Evolutionary conservation across 306 rosid species (phyloP).

Genomic region (Heteromeles arbutifolia): DNA sequence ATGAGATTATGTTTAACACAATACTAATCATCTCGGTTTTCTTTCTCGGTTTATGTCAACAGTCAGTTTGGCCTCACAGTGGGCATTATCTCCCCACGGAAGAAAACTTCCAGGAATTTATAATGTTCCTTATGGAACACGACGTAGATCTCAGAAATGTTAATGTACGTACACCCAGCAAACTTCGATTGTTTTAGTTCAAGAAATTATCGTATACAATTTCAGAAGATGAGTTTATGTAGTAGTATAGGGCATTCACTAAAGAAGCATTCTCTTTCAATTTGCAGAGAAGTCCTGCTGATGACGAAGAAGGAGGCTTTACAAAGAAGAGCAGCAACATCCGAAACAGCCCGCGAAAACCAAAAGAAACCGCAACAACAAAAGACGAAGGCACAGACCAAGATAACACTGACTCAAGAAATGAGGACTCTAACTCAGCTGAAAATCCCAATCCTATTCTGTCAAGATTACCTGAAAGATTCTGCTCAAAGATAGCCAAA

Average conservation of each 20-base stretch:
- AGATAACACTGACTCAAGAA: slow-evolving; percentile 19
- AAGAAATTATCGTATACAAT: background rate
- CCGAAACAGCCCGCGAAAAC: slow-evolving; percentile 20
- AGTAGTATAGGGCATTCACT: background rate
- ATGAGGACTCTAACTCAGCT: slow-evolving; percentile 24
- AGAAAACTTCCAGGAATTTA: slow-evolving; percentile 66
- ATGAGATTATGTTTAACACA: background rate
- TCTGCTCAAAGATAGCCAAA: slow-evolving; percentile 41
- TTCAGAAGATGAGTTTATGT: background rate
- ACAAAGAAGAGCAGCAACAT: slow-evolving; percentile 15
- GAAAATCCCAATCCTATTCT: slow-evolving; percentile 16
- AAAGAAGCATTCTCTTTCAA: background rate
- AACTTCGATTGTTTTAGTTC: background rate
- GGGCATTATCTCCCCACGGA: slow-evolving; percentile 89
- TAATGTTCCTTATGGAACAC: slow-evolving; percentile 55
- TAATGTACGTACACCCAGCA: slow-evolving; percentile 45
- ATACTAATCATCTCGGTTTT: background rate
- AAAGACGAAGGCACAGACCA: slow-evolving; percentile 9
- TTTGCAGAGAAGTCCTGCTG: slow-evolving; percentile 51
- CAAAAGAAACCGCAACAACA: slow-evolving; percentile 12
- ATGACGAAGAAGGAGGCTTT: slow-evolving; percentile 40
- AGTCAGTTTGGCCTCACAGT: slow-evolving; percentile 94
- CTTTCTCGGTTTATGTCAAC: slow-evolving; percentile 14
- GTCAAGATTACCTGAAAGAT: slow-evolving; percentile 42
- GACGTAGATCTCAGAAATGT: slow-evolving; percentile 63